Evolutionary conservation across 202 grass and related monocot species (phyloP).

Genomic region (Hordeum pubiflorum): DNA sequence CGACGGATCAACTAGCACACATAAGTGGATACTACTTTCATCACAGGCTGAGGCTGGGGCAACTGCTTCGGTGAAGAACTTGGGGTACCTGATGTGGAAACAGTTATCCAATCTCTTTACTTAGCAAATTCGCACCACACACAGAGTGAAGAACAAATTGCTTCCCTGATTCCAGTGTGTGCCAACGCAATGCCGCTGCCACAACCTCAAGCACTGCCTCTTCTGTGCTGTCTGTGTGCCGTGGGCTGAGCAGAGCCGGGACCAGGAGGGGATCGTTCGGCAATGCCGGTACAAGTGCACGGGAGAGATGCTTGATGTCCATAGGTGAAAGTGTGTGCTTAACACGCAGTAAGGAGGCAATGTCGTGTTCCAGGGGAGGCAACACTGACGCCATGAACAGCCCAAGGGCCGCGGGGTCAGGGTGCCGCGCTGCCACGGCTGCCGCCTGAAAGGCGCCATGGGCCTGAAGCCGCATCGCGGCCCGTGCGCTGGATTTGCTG

Average conservation of each 20-base stretch:
- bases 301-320: no score
- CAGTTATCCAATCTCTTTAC: background rate
- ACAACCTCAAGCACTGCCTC: no score
- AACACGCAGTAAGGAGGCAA: background rate
- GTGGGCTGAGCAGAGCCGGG: no score
- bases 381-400: background rate
- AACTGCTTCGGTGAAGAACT: constrained; percentile 24
- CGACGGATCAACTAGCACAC: no score
- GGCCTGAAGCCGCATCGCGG: background rate
- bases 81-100: no score
- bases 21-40: no score
- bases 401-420: background rate
- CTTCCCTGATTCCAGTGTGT: no score
- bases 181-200: no score
- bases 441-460: background rate
- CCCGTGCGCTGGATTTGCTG: background rate
- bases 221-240: no score
- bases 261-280: no score
- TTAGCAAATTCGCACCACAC: background rate
- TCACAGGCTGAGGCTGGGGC: no score
- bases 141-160: background rate
- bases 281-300: no score
- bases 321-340: background rate
- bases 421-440: background rate
- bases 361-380: background rate